Base-by-base conservation (phyloP, 352 stramenopile genomes). In the Phytophthora vignae region DNA sequence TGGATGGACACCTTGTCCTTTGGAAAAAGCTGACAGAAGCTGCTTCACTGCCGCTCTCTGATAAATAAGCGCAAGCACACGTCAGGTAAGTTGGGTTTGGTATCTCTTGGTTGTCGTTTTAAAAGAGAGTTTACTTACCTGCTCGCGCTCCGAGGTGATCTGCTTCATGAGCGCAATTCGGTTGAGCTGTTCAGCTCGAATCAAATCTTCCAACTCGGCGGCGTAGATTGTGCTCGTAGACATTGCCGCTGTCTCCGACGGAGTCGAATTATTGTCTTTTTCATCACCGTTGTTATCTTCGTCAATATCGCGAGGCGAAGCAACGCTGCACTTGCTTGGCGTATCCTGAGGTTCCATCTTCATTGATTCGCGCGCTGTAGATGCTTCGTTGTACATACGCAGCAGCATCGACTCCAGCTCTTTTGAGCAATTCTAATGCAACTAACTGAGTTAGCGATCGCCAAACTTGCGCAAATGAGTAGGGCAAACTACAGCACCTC, bases 391-490 rank as follows among this genome's bases (percentile, higher is more conserved):
- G 69, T 88, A 88, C 57, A 92, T 83, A 0, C 80, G 81, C 50
- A 94, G 40, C 12, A 94, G 62, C 5, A 86, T 21, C 15, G 83
- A 85, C 42, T 94, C 87, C 10, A 94, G 73, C 7, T 94, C 87
- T 64, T 86, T 90, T 3, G 79, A 67, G 40, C 67, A 90, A 7
- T 68, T 81, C 85, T 93, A 62, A 64, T 17, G 12, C 1, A 46
- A 49, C 17, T 3, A 56, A 36, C 36, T 42, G 11, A 42, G 40
- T 48, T 48, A 48, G 12, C 1, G 40, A 48, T 42, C 7, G 29
- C 29, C 36, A 14, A 42, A 42, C 11, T 9, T 2, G 21, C 3
- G 14, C 12, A 4, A 44, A n/a, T 6, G 8, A 19, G 15, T 15
- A 48, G 40, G 14, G 40, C 3, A 33, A 11, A 55, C 4, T 27